Base-by-base conservation (phyloP, 2,329 filamentous ascomycete genomes). In the Sporothrix schenckii region DNA sequence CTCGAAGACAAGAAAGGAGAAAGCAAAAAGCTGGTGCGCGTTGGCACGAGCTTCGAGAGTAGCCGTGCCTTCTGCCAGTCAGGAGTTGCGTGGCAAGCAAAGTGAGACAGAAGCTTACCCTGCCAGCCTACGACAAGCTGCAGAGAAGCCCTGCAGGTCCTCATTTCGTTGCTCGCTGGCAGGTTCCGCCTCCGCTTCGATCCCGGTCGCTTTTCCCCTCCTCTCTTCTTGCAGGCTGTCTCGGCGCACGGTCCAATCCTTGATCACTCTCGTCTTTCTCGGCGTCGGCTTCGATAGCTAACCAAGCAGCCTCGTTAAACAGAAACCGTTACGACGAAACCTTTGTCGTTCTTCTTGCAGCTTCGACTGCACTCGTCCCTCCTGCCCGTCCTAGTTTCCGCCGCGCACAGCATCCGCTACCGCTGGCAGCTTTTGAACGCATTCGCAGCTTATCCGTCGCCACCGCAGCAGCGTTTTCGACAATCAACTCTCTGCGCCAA, bases 141-240 rank as follows among this genome's bases (percentile, higher is more conserved):
- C 44, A 50, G 61, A 50, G 34, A 47, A 34, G 61, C 65, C 49
- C 50, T 67, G 66, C 56, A 41, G 34, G 53, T 65, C 49, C 54
- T 71, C 69, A 68, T 61, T 67, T 63, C 63, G 53, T 65, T 53
- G 53, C 63, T 44, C 49, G 27, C 50, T 34, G 34, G 24, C 30
- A 41, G 41, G 39, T 52, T 66, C 47, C 27, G 61, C 44, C 63
- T 39, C 52, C 63, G 58, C 58, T 63, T 63, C 58, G n/a, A 27
- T 16, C 58, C 39, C 58, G 21, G n/a, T 50, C 47, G 47, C 27
- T 34, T 34, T 19, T 39, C 16, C 49, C 49, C 52, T 34, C 66
- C 21, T 24, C 34, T 21, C n/a, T 68, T 44, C 44, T 41, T n/a
- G n/a, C 30, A 24, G 34, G n/a, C 41, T 63, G 58, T 63, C 58